Base-by-base conservation (phyloP, 2,329 filamentous ascomycete species). In the Phyllosticta ampelicida region DNA sequence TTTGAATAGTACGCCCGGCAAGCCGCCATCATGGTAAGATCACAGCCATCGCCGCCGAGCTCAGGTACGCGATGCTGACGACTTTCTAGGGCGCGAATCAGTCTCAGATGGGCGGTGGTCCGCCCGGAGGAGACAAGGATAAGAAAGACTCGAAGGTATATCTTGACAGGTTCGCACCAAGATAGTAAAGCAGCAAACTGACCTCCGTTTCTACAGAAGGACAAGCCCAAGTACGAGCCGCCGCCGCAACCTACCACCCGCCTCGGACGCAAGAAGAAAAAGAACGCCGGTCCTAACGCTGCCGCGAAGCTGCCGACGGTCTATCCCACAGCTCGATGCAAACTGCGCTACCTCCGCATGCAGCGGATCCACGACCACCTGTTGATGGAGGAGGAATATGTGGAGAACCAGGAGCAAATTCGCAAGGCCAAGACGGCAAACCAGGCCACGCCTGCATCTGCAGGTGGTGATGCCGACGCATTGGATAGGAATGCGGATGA, bases 181-280 rank as follows among this genome's bases (percentile, higher is more conserved):
- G 20, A 18, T 18, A 20, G 54, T 61, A 18, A 48, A 66, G 36
- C 13, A 44, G 36, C 36, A n/a, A 44, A 16, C 13, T 44, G 36
- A 44, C 36, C 13, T n/a, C 16, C 16, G 16, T 44, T n/a, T n/a
- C 36, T 53, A 48, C 69, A 96, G 92, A 97, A 99, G 83, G 92
- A 99, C 63, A 99, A 99, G 86, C 94, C 94, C 72, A 97, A 96
- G 87, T 99, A 99, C 80, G 94, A 99, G 76, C 94, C 94, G 64
- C 94, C 94, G 66, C 94, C 94, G 74, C 87, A 92, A 70, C 94
- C 94, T 63, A 99, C 94, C 62, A 97, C 94, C 65, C 89, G 94
- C 73, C 87, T 99, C 72, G 94, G 94, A 61, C 89, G 92, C 70
- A 96, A 95, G 87, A 99, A 99, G 88, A 92, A 91, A 82, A 96